phyloP scores from a whole-genome alignment of 2,329 filamentous ascomycete species.

The Paramyrothecium roridum region DNA sequence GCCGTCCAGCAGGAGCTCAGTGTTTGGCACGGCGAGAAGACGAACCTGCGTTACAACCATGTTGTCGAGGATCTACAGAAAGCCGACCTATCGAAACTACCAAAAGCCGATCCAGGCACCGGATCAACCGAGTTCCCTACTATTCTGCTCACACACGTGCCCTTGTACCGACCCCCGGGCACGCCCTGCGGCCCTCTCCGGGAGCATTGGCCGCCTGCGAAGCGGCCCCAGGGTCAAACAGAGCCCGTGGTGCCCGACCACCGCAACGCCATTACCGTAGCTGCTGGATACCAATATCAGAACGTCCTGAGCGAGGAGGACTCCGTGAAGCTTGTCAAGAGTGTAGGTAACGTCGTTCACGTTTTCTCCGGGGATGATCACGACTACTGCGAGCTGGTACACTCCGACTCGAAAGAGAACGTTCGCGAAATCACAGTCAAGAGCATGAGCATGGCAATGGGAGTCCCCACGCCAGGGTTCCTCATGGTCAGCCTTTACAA shows the following conservation, averaged over 20 bases:
- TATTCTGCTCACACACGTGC: slow-evolving; percentile 86
- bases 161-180: slow-evolving; percentile 75
- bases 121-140: slow-evolving; percentile 70
- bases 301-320: slow-evolving; percentile 81
- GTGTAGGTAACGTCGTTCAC: slow-evolving; percentile 76
- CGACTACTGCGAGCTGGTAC: slow-evolving; percentile 90
- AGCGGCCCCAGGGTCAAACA: slow-evolving; percentile 56
- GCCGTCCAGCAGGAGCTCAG: slow-evolving; percentile 68
- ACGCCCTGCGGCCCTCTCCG: slow-evolving; percentile 85
- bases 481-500: slow-evolving; percentile 90
- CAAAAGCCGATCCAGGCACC: slow-evolving; percentile 38
- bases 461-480: slow-evolving; percentile 83
- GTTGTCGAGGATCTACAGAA: slow-evolving; percentile 54
- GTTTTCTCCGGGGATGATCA: slow-evolving; percentile 97
- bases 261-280: slow-evolving; percentile 74
- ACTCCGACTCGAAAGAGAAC: slow-evolving; percentile 64
- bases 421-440: slow-evolving; percentile 91
- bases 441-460: slow-evolving; percentile 94
- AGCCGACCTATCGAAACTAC: slow-evolving; percentile 28
- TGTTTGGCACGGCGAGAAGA: slow-evolving; percentile 57
- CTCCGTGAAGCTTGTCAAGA: slow-evolving; percentile 71
- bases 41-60: slow-evolving; percentile 55
- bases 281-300: slow-evolving; percentile 89
- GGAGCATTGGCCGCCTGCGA: slow-evolving; percentile 76
- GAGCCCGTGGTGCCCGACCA: slow-evolving; percentile 58